phyloP scores from a whole-genome alignment of 805 yeast species.

The Cyberlindnera misumaiensis region DNA sequence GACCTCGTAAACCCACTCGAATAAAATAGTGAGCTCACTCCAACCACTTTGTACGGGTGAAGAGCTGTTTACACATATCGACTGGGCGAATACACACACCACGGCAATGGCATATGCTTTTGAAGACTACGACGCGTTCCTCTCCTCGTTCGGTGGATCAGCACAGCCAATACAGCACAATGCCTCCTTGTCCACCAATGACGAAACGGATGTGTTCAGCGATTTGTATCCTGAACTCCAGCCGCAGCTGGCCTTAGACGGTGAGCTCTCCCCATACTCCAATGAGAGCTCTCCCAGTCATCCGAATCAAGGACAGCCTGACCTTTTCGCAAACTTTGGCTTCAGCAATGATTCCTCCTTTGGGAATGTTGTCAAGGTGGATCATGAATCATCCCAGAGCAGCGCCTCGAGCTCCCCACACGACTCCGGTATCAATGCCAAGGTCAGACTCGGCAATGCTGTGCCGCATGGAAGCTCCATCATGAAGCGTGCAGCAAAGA shows the following conservation, averaged over 20 bases:
- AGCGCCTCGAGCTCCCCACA: constrained; percentile 1
- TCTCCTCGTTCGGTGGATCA: constrained; percentile 20
- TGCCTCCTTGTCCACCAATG: constrained; percentile 11
- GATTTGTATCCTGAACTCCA: constrained; percentile 1
- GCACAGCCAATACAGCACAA: constrained; percentile 12
- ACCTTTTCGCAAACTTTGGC: background rate
- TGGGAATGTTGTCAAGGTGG: constrained; percentile 9
- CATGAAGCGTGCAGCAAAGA: constrained; percentile 23
- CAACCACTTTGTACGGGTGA: too few species aligned
- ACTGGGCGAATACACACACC: too few species aligned
- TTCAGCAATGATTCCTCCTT: constrained; percentile 2
- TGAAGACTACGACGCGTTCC: constrained; percentile 27
- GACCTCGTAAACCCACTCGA: background rate
- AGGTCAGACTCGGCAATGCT: constrained; percentile 19
- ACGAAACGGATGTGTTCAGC: constrained; percentile 6
- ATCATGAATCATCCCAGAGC: constrained; percentile 9
- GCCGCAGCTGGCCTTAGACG: constrained; percentile 1
- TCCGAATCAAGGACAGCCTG: too few species aligned
- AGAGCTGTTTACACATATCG: too few species aligned
- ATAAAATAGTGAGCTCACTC: background rate
- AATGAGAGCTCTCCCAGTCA: too few species aligned
- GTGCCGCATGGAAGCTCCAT: constrained; percentile 18
- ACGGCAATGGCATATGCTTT: constrained; percentile 23
- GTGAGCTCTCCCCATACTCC: constrained; percentile 1
- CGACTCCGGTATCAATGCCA: background rate